These are phyloP conservation scores for Coemansia reversa DNA, from an alignment of 192 early-diverging fungal species.

Conservation along the genomic window DNA sequence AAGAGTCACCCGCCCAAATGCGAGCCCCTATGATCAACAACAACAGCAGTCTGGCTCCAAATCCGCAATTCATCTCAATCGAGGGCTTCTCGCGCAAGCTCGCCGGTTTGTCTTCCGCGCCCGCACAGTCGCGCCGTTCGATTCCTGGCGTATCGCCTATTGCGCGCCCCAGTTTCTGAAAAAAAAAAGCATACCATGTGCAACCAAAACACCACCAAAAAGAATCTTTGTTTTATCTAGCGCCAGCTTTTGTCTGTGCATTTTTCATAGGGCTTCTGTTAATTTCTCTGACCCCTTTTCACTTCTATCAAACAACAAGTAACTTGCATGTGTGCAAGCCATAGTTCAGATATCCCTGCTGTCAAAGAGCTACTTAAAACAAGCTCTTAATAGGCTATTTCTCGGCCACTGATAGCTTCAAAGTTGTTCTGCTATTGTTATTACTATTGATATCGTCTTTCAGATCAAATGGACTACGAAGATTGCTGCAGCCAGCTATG, in stretches of 20 bases:
- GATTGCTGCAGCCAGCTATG: constrained; percentile 27
- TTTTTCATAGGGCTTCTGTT: background rate
- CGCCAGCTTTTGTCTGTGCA: background rate
- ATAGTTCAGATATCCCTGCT: background rate
- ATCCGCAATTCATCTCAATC: constrained; percentile 42
- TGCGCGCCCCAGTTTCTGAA: constrained; percentile 23
- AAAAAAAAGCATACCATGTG: background rate
- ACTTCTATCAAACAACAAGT: background rate
- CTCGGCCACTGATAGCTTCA: background rate
- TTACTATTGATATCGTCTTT: background rate
- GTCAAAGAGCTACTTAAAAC: background rate
- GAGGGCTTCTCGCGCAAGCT: constrained; percentile 42
- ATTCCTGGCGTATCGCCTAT: constrained; percentile 38
- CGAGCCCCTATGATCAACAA: constrained; percentile 1
- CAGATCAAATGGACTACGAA: constrained; percentile 17
- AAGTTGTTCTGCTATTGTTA: background rate
- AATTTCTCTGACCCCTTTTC: background rate
- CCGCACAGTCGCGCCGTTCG: constrained; percentile 1
- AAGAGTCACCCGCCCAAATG: constrained; percentile 16
- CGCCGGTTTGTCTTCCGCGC: constrained; percentile 22
- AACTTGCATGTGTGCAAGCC: background rate
- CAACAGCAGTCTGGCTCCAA: constrained; percentile 22
- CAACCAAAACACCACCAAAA: background rate
- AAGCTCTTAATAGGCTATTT: background rate
- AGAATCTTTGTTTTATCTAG: constrained; percentile 1